These are phyloP conservation scores for Centella asiatica DNA, from an alignment of 129 eudicot genomes.

Conservation along the genomic window DNA sequence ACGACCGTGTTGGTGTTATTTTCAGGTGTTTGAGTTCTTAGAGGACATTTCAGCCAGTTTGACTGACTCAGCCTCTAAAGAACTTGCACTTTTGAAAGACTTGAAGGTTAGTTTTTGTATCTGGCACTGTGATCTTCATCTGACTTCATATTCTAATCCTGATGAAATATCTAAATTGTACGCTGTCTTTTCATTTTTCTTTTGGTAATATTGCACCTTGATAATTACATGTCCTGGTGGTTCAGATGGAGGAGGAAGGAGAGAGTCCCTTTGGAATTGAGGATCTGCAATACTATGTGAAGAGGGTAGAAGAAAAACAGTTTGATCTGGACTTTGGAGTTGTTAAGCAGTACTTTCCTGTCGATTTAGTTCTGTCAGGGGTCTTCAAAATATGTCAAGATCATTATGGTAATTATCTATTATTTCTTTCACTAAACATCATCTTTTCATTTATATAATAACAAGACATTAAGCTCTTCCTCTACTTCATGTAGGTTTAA, in stretches of 20 bases:
- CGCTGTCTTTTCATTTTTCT: background rate
- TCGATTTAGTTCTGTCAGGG: conserved; percentile 69
- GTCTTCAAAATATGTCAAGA: conserved; percentile 91
- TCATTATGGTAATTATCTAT: conserved; percentile 56
- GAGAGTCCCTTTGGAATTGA: conserved; percentile 70
- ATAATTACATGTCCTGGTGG: conserved; percentile 17
- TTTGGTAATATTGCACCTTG: background rate
- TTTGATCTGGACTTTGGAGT: conserved; percentile 73
- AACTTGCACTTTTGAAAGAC: conserved; percentile 61
- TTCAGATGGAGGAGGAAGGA: conserved; percentile 87
- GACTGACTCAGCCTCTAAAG: conserved; percentile 62
- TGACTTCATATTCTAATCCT: too few species aligned
- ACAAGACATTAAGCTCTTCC: conserved; percentile 14
- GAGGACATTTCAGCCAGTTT: conserved; percentile 74
- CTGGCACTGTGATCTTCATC: conserved; percentile 5
- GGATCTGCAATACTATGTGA: conserved; percentile 74
- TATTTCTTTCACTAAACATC: conserved; percentile 10
- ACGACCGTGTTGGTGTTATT: background rate
- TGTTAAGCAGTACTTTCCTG: conserved; percentile 78
- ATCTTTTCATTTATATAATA: conserved; percentile 9
- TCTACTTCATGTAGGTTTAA: conserved; percentile 51
- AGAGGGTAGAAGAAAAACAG: conserved; percentile 61
- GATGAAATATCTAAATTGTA: too few species aligned
- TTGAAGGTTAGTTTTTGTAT: conserved; percentile 49
- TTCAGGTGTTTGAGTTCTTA: conserved; percentile 79